Evolutionary conservation across 1,284 basidiomycete genomes (phyloP).

Genomic region (Fomitopsis betulina): DNA sequence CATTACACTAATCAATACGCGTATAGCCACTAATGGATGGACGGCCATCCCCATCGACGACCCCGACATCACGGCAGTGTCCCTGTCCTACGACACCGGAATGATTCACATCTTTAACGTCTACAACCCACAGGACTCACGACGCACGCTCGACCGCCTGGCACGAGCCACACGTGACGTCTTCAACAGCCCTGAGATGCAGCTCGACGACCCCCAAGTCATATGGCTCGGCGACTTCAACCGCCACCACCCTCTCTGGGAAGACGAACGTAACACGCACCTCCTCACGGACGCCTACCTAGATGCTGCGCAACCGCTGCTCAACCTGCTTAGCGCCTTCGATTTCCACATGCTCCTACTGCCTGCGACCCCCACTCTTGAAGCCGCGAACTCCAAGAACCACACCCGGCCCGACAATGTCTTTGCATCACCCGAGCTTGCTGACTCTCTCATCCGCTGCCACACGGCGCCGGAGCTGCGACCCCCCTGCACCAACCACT

Average conservation of each 20-base stretch:
- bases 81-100: no score
- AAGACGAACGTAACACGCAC: conserved; percentile 28
- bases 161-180: no score
- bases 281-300: conserved; percentile 25
- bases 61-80: conserved; percentile 26
- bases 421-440: conserved; percentile 8
- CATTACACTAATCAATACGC: conserved; percentile 25
- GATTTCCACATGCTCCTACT: conserved; percentile 28
- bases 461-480: no score
- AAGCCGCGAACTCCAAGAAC: conserved; percentile 21
- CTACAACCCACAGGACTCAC: no score
- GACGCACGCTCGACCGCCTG: no score
- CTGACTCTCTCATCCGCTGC: no score
- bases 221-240: no score
- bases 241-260: conserved; percentile 43
- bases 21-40: conserved; percentile 24
- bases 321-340: conserved; percentile 15
- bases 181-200: no score
- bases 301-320: conserved; percentile 16
- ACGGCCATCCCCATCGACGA: conserved; percentile 15
- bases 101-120: no score
- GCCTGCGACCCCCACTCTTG: conserved; percentile 24
- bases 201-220: no score
- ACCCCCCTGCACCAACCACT: conserved; percentile 21
- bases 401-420: conserved; percentile 13